Evolutionary conservation across 768 basidiomycete species (phyloP).

Genomic region (Lyophyllum shimeji): DNA sequence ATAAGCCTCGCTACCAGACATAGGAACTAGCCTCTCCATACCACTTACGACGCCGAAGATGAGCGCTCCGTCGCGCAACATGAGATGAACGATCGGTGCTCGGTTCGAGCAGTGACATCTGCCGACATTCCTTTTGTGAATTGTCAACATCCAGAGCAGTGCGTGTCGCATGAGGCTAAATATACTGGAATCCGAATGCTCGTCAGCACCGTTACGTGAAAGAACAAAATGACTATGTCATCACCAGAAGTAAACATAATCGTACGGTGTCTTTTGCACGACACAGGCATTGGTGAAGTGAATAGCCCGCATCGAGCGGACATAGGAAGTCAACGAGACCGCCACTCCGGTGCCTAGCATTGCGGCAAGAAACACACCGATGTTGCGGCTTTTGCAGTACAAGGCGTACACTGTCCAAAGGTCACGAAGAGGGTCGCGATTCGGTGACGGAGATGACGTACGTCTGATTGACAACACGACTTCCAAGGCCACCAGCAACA

Average conservation of each 20-base stretch:
- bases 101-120: neutral
- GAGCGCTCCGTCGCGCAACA: constrained; percentile 11
- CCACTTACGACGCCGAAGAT: constrained; percentile 10
- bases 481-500: constrained; percentile 9
- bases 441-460: neutral
- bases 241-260: constrained; percentile 7
- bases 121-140: constrained; percentile 5
- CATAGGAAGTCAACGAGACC: neutral
- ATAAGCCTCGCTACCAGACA: too few species aligned
- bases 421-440: neutral
- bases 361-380: constrained; percentile 1
- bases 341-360: neutral
- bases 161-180: too few species aligned
- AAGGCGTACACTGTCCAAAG: constrained; percentile 10
- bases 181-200: too few species aligned
- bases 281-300: constrained; percentile 1
- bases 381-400: constrained; percentile 8
- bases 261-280: neutral
- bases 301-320: neutral
- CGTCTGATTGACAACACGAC: constrained; percentile 9
- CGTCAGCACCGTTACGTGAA: too few species aligned
- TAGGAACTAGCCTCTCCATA: too few species aligned
- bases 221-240: too few species aligned
- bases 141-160: too few species aligned
- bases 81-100: constrained; percentile 4